A percentile compares a stretch with the other conserved stretches of the same genome.
These are phyloP conservation scores for Dendrobium officinale DNA, from an alignment of 106 monocot species.

Conservation along the genomic window DNA sequence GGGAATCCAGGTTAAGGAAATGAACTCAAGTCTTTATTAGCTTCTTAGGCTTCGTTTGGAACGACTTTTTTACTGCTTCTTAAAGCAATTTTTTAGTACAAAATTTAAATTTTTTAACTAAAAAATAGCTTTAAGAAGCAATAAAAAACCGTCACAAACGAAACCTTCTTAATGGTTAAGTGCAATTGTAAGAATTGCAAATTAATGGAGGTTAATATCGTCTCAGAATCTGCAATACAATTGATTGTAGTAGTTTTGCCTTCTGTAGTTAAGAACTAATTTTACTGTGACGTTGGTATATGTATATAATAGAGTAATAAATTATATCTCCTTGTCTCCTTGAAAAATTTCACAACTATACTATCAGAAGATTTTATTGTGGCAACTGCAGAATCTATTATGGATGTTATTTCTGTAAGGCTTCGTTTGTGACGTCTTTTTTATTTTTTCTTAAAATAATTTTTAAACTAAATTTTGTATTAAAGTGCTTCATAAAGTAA, in stretches of 20 bases:
- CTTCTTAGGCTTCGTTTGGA: neutral
- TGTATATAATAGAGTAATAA: neutral
- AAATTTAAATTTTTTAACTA: too few species aligned
- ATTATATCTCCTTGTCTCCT: neutral
- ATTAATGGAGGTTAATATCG: neutral
- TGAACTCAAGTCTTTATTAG: neutral
- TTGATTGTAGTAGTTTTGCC: neutral
- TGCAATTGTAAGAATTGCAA: neutral
- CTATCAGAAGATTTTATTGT: neutral
- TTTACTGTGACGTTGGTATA: neutral
- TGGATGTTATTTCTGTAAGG: too few species aligned
- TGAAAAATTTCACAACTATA: neutral
- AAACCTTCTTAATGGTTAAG: neutral
- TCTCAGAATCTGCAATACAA: neutral
- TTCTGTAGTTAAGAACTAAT: neutral
- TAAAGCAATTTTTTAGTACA: too few species aligned
- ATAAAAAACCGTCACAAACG: too few species aligned
- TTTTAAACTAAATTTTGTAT: too few species aligned
- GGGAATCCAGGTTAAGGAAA: neutral
- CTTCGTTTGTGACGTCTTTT: too few species aligned
- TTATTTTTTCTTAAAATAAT: too few species aligned
- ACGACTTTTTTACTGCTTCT: too few species aligned
- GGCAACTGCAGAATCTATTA: too few species aligned
- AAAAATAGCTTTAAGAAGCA: too few species aligned
- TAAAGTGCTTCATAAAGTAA: too few species aligned